Base-by-base conservation (phyloP, 257 asterid genomes). In the Solanum pennellii region DNA sequence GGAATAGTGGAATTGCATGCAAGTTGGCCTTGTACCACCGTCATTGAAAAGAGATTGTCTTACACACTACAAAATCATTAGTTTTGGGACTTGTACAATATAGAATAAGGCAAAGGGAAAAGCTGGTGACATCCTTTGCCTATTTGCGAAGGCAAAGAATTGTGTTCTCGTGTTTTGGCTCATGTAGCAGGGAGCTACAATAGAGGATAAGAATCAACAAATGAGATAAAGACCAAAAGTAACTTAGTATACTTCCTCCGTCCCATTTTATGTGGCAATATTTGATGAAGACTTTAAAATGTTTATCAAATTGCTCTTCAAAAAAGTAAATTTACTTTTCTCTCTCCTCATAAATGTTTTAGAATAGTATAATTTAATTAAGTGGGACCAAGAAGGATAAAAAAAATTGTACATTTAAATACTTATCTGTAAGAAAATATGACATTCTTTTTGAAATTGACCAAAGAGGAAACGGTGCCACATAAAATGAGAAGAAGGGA, bases 21-120 rank as follows among this genome's bases (percentile, higher is more conserved):
- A 73, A 73, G 47, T 0, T 73, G 80, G 11, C 1, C 27, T 14
- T 18, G 5, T 5, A 72, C 9, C 47, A 72, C 25, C 9, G 4
- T 18, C 79, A 33, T 66, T 3, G 3, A 1, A 0, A 37, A 37
- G 7, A 41, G 23, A 23, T 23, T 23, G 33, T 41, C 59, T 41
- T 12, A 23, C 7, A 37, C 82, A 6, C 31, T 12, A 0, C 0
- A 75, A 42, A 33, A 12, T 76, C 35, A 76, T 4, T 23, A 37
- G 59, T 21, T 74, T 12, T 23, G 33, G 18, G 35, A 76, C 12
- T n/a, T 76, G 83, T 12, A 41, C 59, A 1, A 41, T 76, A 14
- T 39, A 49, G 83, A 42, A 76, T 41, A 76, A 76, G 21, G 83
- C 83, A 42, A 41, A 76, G 20, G 59, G 47, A 76, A 76, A 76